Base-by-base conservation (phyloP, 139 green algal species). In the Tetraselmis striata region DNA sequence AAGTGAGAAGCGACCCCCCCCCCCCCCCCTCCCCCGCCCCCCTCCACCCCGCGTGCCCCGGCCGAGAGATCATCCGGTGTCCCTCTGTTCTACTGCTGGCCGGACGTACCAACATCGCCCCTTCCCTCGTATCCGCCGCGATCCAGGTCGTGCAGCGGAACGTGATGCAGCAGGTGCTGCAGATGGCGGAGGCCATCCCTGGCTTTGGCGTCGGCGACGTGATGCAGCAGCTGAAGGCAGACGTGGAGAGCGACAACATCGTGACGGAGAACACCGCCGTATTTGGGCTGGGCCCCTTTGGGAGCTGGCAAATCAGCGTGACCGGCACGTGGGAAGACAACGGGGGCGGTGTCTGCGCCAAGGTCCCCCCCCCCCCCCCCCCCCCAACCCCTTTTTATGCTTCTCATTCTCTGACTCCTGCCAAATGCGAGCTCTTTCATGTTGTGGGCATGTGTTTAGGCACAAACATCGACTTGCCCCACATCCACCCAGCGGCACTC, bases 241-340 rank as follows among this genome's bases (percentile, higher is more conserved):
- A 67, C 45, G 5, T 18, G 45, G 45, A 67, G 18, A 22, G 75
- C 77, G 31, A 82, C 31, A 1, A 28, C 31, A 11, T 23, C 27
- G 1, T 80, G 25, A 88, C 81, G 2, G 81, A 84, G 32, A 88
- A 88, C 84, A 80, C n/a, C 32, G 75, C 81, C 1, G 80, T 85
- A 67, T 85, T 84, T 75, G 30, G 78, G 23, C 84, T 88, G 29
- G 84, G 84, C 0, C 84, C 84, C 27, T 74, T 88, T 28, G 84
- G 84, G 30, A 80, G 28, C 59, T 88, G 84, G 84, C 29, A 58
- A 0, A 75, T 88, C n/a, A 45, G 45, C 5, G 84, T 88, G 23
- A 58, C n/a, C 0, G 84, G 84, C 24, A 59, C 11, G 29, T 88
- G 84, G 84, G 2, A 75, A 26, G 84, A 88, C 81, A 81, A 82